Evolutionary conservation across 768 basidiomycete genomes (phyloP), one percentile per base, ranked within the genome.

Genomic region (Collybiopsis luxurians): DNA sequence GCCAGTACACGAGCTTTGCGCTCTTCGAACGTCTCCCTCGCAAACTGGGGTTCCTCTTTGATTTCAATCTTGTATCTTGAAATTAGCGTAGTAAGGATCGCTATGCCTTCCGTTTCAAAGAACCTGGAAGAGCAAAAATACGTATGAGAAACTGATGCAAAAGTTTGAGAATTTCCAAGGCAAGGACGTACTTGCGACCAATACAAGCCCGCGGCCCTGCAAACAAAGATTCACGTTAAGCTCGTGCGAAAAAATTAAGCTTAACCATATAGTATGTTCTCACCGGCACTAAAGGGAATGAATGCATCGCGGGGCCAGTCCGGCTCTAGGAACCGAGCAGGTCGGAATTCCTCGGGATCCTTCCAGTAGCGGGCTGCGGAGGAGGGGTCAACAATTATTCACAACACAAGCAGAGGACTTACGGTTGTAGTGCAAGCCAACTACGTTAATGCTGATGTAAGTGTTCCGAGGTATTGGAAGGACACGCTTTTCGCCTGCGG

Each of bases 271-370:
- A n/a, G n/a, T 21, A 21, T n/a, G 2, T n/a, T 58, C 67, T 54
- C 53, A 71, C 79, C 80, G 42, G 65, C 70, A 53, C 77, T 80
- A 62, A 83, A 83, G 3, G 82, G 80, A 26, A 80, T 38, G 62
- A 82, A 83, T 0, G 82, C 83, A 60, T 83, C 81, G 34, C 75
- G 71, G 21, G 78, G 74, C 76, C 79, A 84, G 46, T 82, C 77
- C 13, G 49, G 49, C 34, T 71, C 73, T n/a, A 82, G 53, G 59
- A 74, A 74, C 24, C 74, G 62, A 34, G 66, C 65, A 4, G 74
- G 74, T 17, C 71, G 73, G 66, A 83, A 85, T 10, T 61, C 61
- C 30, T 78, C 59, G 2, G 83, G 82, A 45, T 83, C 74, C 47
- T 78, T 66, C 82, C 83, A 85, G 63, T 83, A 83, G 34, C 75